Percentiles rank a stretch among this genome's conserved stretches.
Evolutionary conservation across 352 stramenopile genomes (phyloP).

Genomic region (Globisporangium barbulae): DNA sequence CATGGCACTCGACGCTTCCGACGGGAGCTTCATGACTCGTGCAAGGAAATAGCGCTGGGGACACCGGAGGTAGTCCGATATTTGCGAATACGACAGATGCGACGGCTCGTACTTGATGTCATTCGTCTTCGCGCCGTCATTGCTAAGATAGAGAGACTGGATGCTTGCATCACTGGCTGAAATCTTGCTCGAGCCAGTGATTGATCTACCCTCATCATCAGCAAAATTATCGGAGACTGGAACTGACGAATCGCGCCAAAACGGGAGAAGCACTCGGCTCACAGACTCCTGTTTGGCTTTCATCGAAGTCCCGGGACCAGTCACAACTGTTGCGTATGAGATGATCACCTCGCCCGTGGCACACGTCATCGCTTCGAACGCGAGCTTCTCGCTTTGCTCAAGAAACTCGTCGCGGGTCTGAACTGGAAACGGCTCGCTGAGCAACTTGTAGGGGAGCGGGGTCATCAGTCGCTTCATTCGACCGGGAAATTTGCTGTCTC

Average conservation of each 20-base stretch:
- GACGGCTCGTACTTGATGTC: conserved; percentile 38
- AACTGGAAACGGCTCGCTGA: conserved; percentile 50
- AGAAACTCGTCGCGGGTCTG: conserved; percentile 58
- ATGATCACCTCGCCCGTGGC: conserved; percentile 40
- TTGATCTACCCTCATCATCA: neutral
- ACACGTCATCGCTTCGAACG: conserved; percentile 38
- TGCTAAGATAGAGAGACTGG: neutral
- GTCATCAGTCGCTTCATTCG: conserved; percentile 67
- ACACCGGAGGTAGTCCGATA: conserved; percentile 76
- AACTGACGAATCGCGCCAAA: conserved; percentile 19
- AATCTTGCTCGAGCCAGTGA: neutral
- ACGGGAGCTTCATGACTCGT: conserved; percentile 58
- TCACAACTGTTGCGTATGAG: conserved; percentile 42
- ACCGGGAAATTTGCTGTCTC: conserved; percentile 74
- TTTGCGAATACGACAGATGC: conserved; percentile 81
- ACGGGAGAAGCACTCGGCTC: conserved; percentile 29
- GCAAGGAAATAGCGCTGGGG: conserved; percentile 76
- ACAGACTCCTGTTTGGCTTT: conserved; percentile 22
- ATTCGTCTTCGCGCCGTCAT: neutral
- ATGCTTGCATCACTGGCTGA: neutral
- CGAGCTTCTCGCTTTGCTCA: conserved; percentile 38
- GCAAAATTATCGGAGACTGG: neutral
- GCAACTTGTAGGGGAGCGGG: conserved; percentile 46
- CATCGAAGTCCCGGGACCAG: neutral
- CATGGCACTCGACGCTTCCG: conserved; percentile 51